Percentiles rank a stretch among this genome's conserved stretches.
These are phyloP conservation scores for Phytophthora cactorum DNA, from an alignment of 352 stramenopile genomes.

Conservation along the genomic window DNA sequence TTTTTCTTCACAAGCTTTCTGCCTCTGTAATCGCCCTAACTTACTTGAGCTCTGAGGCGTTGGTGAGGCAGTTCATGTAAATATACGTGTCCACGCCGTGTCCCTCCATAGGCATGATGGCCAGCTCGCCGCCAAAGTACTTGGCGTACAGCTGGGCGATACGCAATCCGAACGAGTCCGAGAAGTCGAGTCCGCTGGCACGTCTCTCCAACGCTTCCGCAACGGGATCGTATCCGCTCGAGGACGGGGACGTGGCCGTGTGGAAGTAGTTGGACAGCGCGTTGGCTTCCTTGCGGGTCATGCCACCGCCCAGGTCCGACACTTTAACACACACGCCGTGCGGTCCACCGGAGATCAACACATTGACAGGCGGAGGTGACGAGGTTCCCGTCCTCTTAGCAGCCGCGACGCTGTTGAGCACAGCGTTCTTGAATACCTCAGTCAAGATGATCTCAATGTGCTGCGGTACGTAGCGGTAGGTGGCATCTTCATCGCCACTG, in stretches of 20 bases:
- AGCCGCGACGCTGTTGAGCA: conserved; percentile 70
- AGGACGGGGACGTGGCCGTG: conserved; percentile 20
- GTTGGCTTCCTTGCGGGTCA: conserved; percentile 79
- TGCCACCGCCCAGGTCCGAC: conserved; percentile 73
- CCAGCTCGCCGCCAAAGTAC: conserved; percentile 99
- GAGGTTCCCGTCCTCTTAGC: conserved; percentile 27
- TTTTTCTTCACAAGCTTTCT: conserved; percentile 14
- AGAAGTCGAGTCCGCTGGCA: conserved; percentile 70
- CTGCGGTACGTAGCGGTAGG: conserved; percentile 82
- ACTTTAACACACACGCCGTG: conserved; percentile 87
- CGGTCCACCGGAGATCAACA: conserved; percentile 67
- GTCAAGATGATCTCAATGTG: conserved; percentile 86
- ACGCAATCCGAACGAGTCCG: conserved; percentile 91
- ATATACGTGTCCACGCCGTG: conserved; percentile 97
- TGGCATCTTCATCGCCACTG: conserved; percentile 54
- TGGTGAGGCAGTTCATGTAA: conserved; percentile 88
- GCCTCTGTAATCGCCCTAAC: background rate
- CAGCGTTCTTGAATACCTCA: conserved; percentile 83
- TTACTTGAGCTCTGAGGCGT: conserved; percentile 79
- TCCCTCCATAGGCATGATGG: conserved; percentile 99
- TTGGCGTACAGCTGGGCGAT: conserved; percentile 94
- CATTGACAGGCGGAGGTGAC: conserved; percentile 57
- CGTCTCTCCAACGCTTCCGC: conserved; percentile 72
- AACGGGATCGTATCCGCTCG: conserved; percentile 69
- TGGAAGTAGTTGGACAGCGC: conserved; percentile 71